Evolutionary conservation across 768 basidiomycete species (phyloP), one percentile per base, ranked within the genome.

Genomic region (Termitomyces sp.): DNA sequence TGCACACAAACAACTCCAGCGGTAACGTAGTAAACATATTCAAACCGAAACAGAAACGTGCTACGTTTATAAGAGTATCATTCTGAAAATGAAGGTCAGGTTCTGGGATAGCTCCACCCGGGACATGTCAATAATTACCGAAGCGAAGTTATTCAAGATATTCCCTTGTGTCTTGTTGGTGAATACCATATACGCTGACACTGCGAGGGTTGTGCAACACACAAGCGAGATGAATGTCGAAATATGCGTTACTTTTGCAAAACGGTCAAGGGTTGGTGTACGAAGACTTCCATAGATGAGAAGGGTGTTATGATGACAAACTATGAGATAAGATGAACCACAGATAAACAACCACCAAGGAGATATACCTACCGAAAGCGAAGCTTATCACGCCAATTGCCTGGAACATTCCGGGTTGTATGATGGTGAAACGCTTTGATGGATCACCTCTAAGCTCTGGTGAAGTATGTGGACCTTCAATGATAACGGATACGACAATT

Each of bases 11-110:
- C 14, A 95, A 79, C 68, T 99, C 97, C 45, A 99, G 79, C 0
- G 97, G 97, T 25, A 98, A 84, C 0, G 97, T 99, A 1, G 96
- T 96, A 68, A 98, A 97, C 97, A 98, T 99, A 74, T 96, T 97
- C 65, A 95, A 72, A 11, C 94, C 95, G 70, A 96, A 94, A 70
- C 91, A 94, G 66, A 97, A 92, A 15, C 97, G 84, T 2, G 97
- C 97, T 56, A 98, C 79, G 69, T 98, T 98, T 76, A 98, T 97
- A 60, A 98, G 67, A n/a, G 87, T 84, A 68, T 96, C 92, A 64
- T 82, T 80, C 86, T 91, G 42, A 31, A 42, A 68, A 59, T 56
- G n/a, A 52, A 60, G 34, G 45, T 45, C 34, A 43, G 61, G 37
- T 6, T 49, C 48, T 10, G 15, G 47, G 8, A 12, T 25, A 31